Base-by-base conservation (phyloP, 106 monocot species). In the Platanthera zijinensis region DNA sequence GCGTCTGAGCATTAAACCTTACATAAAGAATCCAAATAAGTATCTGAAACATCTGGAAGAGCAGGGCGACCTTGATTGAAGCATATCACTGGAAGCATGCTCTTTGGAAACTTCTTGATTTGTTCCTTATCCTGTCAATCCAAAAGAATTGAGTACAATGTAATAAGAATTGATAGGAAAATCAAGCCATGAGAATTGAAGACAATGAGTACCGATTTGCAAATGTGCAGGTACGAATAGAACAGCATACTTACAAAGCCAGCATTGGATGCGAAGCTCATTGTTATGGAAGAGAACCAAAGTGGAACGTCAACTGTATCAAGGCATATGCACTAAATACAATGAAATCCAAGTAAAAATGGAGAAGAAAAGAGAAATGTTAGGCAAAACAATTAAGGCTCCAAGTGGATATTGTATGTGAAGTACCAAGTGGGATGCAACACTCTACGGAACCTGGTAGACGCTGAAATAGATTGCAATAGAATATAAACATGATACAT, bases 21-120 rank as follows among this genome's bases (percentile, higher is more conserved):
- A 96, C 93, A 80, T 81, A 84, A 76, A 52, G 74, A 57, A 49
- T 85, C 83, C 83, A 89, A 81, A 77, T 85, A 93, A 74, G 74
- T 75, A 69, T 84, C 78, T 52, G 91, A 91, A 75, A 89, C 57
- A 89, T 96, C 96, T 75, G 91, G 93, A 83, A 96, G 79, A 73
- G 93, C 91, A 59, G 87, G 91, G 49, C 89, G 87, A 18, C 91
- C 87, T 75, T 84, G 72, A 80, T 84, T 87, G 63, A 96, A 79
- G 78, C 96, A 96, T 51, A 96, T 74, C 14, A 96, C 63, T 50
- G 92, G 85, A 74, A 96, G 71, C 32, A 50, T 75, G 79, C 73
- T 80, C 69, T 62, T 80, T 61, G 85, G 83, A 80, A 84, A 18
- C 52, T 73, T 70, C 78, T 85, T 80, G 56, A 85, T 53, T 25